Evolutionary conservation across 2,329 filamentous ascomycete species (phyloP).

Genomic region (Phaeosphaeriaceae sp.): DNA sequence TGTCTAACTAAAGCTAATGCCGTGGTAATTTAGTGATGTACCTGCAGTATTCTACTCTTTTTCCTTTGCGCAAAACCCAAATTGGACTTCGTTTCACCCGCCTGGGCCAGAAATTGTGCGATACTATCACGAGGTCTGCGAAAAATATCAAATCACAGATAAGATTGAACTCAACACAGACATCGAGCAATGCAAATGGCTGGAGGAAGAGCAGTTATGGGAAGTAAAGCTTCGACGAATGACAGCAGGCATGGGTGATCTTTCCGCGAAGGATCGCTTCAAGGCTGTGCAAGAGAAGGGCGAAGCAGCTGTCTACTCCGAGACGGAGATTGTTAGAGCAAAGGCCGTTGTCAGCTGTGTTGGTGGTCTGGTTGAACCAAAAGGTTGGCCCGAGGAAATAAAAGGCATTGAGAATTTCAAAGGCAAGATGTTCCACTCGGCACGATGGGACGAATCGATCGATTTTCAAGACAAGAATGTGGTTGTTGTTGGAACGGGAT

Average conservation of each 20-base stretch:
- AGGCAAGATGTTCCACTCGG: slow-evolving; percentile 64
- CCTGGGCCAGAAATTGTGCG: slow-evolving; percentile 57
- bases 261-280: slow-evolving; percentile 56
- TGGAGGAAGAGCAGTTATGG: slow-evolving; percentile 62
- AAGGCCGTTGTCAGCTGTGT: slow-evolving; percentile 63
- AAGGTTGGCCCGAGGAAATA: slow-evolving; percentile 57
- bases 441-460: slow-evolving; percentile 61
- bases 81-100: slow-evolving; percentile 59
- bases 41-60: slow-evolving; percentile 64
- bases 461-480: slow-evolving; percentile 63
- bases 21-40: slow-evolving; percentile 45
- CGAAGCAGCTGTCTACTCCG: slow-evolving; percentile 54
- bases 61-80: slow-evolving; percentile 60
- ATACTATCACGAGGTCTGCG: slow-evolving; percentile 62
- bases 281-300: slow-evolving; percentile 54
- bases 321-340: slow-evolving; percentile 59
- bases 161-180: slow-evolving; percentile 66
- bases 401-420: slow-evolving; percentile 61
- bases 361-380: slow-evolving; percentile 63
- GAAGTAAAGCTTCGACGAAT: slow-evolving; percentile 60
- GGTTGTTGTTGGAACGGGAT: slow-evolving; percentile 64
- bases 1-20: slow-evolving; percentile 1
- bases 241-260: slow-evolving; percentile 60
- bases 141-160: slow-evolving; percentile 59
- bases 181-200: slow-evolving; percentile 59